phyloP scores from a whole-genome alignment of 2,329 filamentous ascomycete genomes.

The Erysiphe pulchra region DNA sequence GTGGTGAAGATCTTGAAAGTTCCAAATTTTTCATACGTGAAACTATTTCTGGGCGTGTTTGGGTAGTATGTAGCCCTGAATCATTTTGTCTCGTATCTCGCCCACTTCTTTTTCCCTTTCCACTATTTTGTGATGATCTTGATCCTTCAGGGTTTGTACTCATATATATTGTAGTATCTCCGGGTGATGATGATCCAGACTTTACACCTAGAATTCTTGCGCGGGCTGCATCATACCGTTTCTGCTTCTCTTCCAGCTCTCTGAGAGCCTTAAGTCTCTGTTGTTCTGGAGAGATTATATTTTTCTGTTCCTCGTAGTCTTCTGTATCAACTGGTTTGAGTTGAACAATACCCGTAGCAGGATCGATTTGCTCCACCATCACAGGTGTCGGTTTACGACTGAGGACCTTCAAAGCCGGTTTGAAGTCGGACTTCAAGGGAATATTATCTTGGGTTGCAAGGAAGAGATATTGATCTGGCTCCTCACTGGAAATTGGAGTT shows the following conservation, averaged over 20 bases:
- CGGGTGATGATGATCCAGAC: constrained; percentile 35
- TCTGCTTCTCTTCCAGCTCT: constrained; percentile 72
- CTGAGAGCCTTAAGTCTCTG: constrained; percentile 50
- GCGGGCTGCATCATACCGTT: constrained; percentile 66
- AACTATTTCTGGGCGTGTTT: no score
- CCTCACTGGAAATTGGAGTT: constrained; percentile 20
- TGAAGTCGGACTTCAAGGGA: constrained; percentile 46
- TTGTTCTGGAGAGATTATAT: constrained; percentile 47
- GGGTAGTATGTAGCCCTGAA: not conserved
- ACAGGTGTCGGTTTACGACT: constrained; percentile 50
- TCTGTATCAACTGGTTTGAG: constrained; percentile 29
- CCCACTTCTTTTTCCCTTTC: constrained; percentile 17
- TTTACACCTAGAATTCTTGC: constrained; percentile 57
- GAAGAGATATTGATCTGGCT: constrained; percentile 49
- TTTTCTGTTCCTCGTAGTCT: constrained; percentile 34
- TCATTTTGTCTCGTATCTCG: constrained; percentile 3
- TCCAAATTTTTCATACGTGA: constrained; percentile 19
- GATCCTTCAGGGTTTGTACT: constrained; percentile 27
- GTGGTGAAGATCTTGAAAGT: constrained; percentile 19
- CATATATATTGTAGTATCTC: constrained; percentile 22
- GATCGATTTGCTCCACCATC: constrained; percentile 30
- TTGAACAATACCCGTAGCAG: constrained; percentile 21
- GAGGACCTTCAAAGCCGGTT: constrained; percentile 60
- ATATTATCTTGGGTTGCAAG: constrained; percentile 37
- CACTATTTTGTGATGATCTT: constrained; percentile 23